Evolutionary conservation across 805 yeast species (phyloP).

Genomic region (Sugiyamaella lignohabitans): DNA sequence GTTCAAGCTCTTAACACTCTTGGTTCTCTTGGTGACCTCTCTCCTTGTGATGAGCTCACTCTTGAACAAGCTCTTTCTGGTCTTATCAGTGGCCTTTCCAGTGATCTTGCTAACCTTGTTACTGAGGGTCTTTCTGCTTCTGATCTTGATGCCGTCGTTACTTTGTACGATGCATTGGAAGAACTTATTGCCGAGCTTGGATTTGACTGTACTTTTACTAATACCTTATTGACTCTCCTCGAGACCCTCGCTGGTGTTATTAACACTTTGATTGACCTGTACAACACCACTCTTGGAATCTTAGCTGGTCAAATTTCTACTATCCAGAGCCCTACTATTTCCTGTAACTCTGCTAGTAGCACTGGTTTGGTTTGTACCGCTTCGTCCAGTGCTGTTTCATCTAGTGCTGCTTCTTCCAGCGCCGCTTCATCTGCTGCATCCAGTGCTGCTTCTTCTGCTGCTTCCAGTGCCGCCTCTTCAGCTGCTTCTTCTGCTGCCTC

Average conservation of each 20-base stretch:
- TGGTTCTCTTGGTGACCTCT: background rate
- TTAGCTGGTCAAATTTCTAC: too few relatives aligned
- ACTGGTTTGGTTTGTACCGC: too few relatives aligned
- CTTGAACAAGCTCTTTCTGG: background rate
- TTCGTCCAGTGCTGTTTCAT: background rate
- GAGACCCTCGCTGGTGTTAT: background rate
- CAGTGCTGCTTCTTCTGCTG: background rate
- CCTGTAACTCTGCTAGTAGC: too few relatives aligned
- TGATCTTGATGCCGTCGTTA: background rate
- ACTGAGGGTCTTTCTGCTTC: background rate
- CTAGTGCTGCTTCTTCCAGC: background rate
- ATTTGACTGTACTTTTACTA: background rate
- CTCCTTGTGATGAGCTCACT: background rate
- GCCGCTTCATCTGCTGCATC: background rate
- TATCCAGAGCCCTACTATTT: too few relatives aligned
- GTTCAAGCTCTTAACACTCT: background rate
- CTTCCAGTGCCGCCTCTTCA: background rate
- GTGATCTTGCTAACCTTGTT: background rate
- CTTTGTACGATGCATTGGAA: background rate
- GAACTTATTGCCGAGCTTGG: background rate
- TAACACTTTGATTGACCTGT: background rate
- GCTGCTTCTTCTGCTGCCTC: background rate
- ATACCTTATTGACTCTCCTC: too few relatives aligned
- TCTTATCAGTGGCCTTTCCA: background rate
- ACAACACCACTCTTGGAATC: background rate